These are phyloP conservation scores for Myxozyma geophila DNA, from an alignment of 805 yeast genomes.

Conservation along the genomic window DNA sequence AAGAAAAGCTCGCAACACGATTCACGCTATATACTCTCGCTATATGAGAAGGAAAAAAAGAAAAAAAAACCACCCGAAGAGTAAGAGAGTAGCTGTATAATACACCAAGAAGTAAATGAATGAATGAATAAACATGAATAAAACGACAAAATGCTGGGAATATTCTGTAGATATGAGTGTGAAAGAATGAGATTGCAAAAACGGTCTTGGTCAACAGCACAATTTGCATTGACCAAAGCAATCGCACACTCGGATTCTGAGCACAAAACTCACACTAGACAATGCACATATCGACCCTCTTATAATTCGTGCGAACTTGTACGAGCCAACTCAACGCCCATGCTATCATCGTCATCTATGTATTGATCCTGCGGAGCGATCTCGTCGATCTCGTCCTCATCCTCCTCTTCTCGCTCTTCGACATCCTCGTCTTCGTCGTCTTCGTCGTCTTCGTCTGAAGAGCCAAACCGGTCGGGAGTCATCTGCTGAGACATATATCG, in stretches of 20 bases:
- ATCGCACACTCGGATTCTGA: background rate
- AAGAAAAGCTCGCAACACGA: background rate
- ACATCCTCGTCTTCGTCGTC: slow-evolving; percentile 61
- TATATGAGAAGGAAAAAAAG: background rate
- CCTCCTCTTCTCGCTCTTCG: slow-evolving; percentile 22
- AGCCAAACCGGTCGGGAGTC: slow-evolving; percentile 57
- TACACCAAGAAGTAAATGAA: slow-evolving; percentile 6
- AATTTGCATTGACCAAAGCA: too few relatives aligned
- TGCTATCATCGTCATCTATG: slow-evolving; percentile 13
- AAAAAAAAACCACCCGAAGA: background rate
- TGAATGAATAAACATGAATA: background rate
- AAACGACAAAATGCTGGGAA: background rate
- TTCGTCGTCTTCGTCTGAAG: slow-evolving; percentile 62
- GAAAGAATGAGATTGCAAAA: too few relatives aligned
- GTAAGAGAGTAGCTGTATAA: slow-evolving; percentile 4
- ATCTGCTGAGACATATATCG: slow-evolving; percentile 77
- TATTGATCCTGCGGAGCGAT: slow-evolving; percentile 6
- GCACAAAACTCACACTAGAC: background rate
- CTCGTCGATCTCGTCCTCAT: slow-evolving; percentile 9
- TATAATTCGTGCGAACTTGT: slow-evolving; percentile 22
- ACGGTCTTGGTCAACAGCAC: too few relatives aligned
- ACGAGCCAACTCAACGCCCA: slow-evolving; percentile 13
- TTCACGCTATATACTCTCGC: background rate
- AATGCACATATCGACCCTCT: background rate
- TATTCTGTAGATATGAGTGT: background rate